Evolutionary conservation across 2,329 filamentous ascomycete genomes (phyloP), one percentile per base, ranked within the genome.

Genomic region (Ophiosphaerella herpotricha): DNA sequence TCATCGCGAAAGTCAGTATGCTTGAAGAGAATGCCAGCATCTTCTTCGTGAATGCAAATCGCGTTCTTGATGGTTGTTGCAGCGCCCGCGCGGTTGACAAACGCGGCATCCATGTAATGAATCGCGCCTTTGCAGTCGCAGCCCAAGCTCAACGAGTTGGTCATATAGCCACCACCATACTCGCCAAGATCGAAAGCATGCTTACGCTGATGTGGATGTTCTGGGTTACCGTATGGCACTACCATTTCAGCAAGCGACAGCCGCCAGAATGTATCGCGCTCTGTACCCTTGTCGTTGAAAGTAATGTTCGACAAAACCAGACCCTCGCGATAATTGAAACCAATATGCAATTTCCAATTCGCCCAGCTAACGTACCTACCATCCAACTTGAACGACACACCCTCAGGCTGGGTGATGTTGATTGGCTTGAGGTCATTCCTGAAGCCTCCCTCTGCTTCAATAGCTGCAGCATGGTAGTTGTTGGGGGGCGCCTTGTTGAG

Each of bases 31-130:
- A 97, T 94, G 5, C 92, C 92, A 2, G 85, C 84, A 58, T 97
- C 92, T 76, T 97, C 92, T 72, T 97, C 92, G 74, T 97, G 92
- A 58, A 97, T 92, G 73, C 92, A 97, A 60, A 97, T 88, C 33
- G 92, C 92, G 67, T 96, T 96, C 79, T 96, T 93, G 77, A 96
- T 91, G 1, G 86, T 88, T 4, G 86, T 85, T 24, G 89, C 79
- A n/a, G 83, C 82, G 21, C 92, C 92, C 4, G 85, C 83, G 12
- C 85, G 82, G 51, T 91, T 91, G 35, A 92, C 88, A 68, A 96
- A 94, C 9, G 88, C 84, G 2, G 90, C 91, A 64, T 96, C 90
- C 72, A 97, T 85, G 72, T 97, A 97, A 73, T 94, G 89, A 63
- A 97, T 96, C 0, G 86, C 85, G 12, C 90, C 91, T 74, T 95